A percentile compares a stretch with the other conserved stretches of the same genome.
phyloP scores from a whole-genome alignment of 495 filamentous ascomycete species.

The Daldinia concentrica region DNA sequence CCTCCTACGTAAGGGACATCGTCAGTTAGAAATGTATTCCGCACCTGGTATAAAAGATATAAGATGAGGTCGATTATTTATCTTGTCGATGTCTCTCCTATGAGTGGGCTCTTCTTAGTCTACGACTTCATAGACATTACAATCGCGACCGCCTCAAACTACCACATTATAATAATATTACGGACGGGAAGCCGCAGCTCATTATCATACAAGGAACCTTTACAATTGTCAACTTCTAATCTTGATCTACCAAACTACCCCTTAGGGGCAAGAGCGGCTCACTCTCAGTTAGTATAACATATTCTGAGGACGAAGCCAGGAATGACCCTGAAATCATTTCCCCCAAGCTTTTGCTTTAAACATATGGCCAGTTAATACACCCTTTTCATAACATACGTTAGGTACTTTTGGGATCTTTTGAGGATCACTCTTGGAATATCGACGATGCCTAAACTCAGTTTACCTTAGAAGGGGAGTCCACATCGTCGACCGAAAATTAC shows the following conservation, averaged over 20 bases:
- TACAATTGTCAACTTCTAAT: not conserved
- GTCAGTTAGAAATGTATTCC: slow-evolving; percentile 87
- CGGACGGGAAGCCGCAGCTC: slow-evolving; percentile 17
- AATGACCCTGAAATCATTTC: slow-evolving; percentile 5
- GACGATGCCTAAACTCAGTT: slow-evolving; percentile 59
- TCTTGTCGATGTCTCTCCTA: not conserved
- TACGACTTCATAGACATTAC: not conserved
- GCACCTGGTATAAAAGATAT: slow-evolving; percentile 87
- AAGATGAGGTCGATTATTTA: slow-evolving; percentile 44
- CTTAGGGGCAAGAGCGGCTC: not conserved
- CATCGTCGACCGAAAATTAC: slow-evolving; percentile 54
- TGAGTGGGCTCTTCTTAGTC: not conserved
- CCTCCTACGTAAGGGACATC: slow-evolving; percentile 81
- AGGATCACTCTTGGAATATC: slow-evolving; percentile 50
- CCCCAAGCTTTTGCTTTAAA: not conserved
- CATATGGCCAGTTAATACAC: slow-evolving; percentile 31
- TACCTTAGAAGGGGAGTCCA: slow-evolving; percentile 61
- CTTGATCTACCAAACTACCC: not conserved
- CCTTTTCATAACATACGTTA: slow-evolving; percentile 41
- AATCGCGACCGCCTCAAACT: not conserved
- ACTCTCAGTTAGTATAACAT: not conserved
- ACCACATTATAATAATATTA: not conserved
- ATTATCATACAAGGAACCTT: not conserved
- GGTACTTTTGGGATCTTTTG: slow-evolving; percentile 39
- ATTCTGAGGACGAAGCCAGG: slow-evolving; percentile 5